Conservation (phyloP, 164 flowering plant species). For the Dillenia suffruticosa region DNA sequence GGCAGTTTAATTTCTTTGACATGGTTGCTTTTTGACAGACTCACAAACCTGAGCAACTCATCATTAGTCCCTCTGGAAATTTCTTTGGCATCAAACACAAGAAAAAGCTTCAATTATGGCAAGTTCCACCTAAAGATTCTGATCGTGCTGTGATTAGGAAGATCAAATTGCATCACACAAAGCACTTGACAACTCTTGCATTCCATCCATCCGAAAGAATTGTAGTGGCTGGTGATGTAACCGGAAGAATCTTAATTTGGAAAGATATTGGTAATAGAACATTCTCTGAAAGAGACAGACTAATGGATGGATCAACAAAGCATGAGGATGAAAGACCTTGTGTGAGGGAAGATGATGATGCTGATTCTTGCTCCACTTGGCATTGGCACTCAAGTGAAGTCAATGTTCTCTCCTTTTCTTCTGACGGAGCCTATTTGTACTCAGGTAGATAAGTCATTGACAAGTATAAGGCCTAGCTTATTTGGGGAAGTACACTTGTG, state of each 20-base stretch:
- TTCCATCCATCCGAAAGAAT: conserved; percentile 83
- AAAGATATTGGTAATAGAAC: conserved; percentile 65
- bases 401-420: conserved; percentile 64
- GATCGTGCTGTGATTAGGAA: conserved; percentile 38
- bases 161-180: conserved; percentile 80
- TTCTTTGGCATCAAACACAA: conserved; percentile 59
- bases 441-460: conserved; percentile 50
- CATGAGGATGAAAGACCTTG: conserved; percentile 73
- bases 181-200: conserved; percentile 57
- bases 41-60: conserved; percentile 40
- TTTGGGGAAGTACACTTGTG: too few relatives aligned
- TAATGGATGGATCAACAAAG: conserved; percentile 15
- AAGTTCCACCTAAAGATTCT: conserved; percentile 43
- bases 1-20: neutral
- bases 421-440: conserved; percentile 88
- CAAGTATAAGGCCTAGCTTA: too few relatives aligned
- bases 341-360: conserved; percentile 81
- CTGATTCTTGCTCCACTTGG: conserved; percentile 93
- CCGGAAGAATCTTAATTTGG: conserved; percentile 94
- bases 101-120: conserved; percentile 66
- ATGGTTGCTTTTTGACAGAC: conserved; percentile 41
- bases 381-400: conserved; percentile 95
- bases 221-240: conserved; percentile 86
- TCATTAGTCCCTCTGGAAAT: conserved; percentile 53
- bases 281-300: conserved; percentile 22